Percentiles rank a stretch among this genome's conserved stretches.
Evolutionary conservation across 169 alveolate genomes (phyloP).

Genomic region (Hammondia hammondi): DNA sequence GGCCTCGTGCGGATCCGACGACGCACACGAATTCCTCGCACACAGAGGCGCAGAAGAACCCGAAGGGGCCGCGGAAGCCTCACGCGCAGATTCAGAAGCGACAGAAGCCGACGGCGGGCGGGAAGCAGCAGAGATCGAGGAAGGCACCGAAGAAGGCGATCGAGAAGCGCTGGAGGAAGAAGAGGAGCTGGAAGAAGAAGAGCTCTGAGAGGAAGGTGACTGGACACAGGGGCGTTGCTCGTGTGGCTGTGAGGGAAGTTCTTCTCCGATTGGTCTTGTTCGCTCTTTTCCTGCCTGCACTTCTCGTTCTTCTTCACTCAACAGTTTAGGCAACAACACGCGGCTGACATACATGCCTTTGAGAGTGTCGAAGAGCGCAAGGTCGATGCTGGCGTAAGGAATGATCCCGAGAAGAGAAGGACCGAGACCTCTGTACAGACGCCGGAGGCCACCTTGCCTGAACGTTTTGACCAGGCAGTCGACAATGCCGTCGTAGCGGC

Average conservation of each 20-base stretch:
- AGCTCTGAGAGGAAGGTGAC: background rate
- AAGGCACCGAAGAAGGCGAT: background rate
- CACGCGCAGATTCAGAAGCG: no score
- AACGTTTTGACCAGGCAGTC: slow-evolving; percentile 63
- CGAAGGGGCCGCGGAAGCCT: no score
- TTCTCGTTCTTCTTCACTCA: slow-evolving; percentile 10
- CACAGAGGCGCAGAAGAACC: background rate
- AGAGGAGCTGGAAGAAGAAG: background rate
- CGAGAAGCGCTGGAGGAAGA: background rate
- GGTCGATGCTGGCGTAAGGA: slow-evolving; percentile 76
- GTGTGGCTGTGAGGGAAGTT: background rate
- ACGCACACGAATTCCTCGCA: background rate
- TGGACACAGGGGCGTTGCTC: background rate
- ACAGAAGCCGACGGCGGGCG: no score
- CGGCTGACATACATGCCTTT: slow-evolving; percentile 48
- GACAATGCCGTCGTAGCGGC: slow-evolving; percentile 69
- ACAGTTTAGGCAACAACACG: slow-evolving; percentile 2
- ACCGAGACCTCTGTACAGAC: slow-evolving; percentile 70
- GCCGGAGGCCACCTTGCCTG: slow-evolving; percentile 62
- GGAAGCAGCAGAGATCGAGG: background rate
- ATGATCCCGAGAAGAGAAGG: slow-evolving; percentile 74
- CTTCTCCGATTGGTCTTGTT: background rate
- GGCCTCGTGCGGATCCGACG: slow-evolving; percentile 32
- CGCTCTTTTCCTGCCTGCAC: background rate
- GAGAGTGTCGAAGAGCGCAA: slow-evolving; percentile 71